Base-by-base conservation (phyloP, 305 asterid genomes). In the Solanum chacoense region DNA sequence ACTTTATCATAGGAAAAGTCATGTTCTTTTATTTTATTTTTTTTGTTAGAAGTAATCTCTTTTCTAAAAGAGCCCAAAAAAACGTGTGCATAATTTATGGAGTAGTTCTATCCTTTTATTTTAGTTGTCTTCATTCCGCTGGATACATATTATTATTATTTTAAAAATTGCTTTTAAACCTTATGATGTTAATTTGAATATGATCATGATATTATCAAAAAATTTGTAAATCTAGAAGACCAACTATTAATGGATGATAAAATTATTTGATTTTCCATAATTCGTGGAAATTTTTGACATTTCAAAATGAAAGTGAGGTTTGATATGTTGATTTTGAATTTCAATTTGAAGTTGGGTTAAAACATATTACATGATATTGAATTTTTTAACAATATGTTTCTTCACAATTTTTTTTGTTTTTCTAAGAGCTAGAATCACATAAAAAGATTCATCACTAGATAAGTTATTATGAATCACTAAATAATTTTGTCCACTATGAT, bases 351-450 rank as follows among this genome's bases (percentile, higher is more conserved):
- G 69, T 20, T 59, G 26, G 69, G 69, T 59, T 59, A 59, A 2
- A 55, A 55, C 67, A 55, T 18, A 55, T 55, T 0, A 18, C 24
- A 12, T 8, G 69, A 59, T 0, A 59, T 20, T 0, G 0, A 59
- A 8, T 0, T 0, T 1, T 7, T 59, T 20, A 8, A 59, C 11
- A 20, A 59, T 59, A 1, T 18, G 3, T 55, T 55, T 55, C 67
- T 18, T 55, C 24, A 55, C 67, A 55, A 0, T 2, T 18, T 55
- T 55, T 20, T 55, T 55, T 55, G n/a, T 7, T 55, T 55, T 59
- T 59, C 0, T 20, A 20, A 59, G 11, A 59, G 2, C 26, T 20
- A 59, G 11, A 59, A 59, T 59, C 6, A 37, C 42, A 37, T 3
- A 37, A 37, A 37, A 37, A 37, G 42, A 37, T 37, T 9, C 42